A percentile compares a stretch with the other conserved stretches of the same genome.
These are phyloP conservation scores for Aquilaria sinensis DNA, from an alignment of 345 rosid genomes.

Conservation along the genomic window DNA sequence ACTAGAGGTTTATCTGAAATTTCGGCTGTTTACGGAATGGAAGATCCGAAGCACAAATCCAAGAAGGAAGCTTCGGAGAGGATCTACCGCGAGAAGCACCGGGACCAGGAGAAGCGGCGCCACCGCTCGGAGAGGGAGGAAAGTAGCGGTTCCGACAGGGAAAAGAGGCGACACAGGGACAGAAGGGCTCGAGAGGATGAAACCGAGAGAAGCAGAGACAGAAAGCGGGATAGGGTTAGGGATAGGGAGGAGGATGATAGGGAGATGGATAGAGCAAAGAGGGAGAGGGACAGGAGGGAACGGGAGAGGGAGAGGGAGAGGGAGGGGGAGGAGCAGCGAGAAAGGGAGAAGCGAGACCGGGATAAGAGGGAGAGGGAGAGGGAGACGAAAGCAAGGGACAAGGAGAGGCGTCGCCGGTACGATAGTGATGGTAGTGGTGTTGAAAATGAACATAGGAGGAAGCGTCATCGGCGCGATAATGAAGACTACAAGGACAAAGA, in stretches of 20 bases:
- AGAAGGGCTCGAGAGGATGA: slow-evolving; percentile 36
- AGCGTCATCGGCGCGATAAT: slow-evolving; percentile 52
- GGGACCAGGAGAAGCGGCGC: slow-evolving; percentile 17
- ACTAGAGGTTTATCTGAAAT: too few relatives aligned
- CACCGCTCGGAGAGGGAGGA: slow-evolving; percentile 13
- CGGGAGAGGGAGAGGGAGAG: slow-evolving; percentile 18
- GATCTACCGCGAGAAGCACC: slow-evolving; percentile 34
- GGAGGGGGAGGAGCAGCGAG: slow-evolving; percentile 1
- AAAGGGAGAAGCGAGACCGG: slow-evolving; percentile 20
- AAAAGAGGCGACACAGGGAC: slow-evolving; percentile 29
- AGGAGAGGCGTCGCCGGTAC: slow-evolving; percentile 49
- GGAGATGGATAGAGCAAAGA: slow-evolving; percentile 8
- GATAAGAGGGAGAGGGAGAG: slow-evolving; percentile 42
- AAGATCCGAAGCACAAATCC: too few relatives aligned
- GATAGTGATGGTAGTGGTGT: slow-evolving; percentile 58
- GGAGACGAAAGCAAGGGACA: slow-evolving; percentile 51
- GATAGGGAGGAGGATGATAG: slow-evolving; percentile 29
- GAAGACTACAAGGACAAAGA: slow-evolving; percentile 55
- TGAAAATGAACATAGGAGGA: slow-evolving; percentile 40
- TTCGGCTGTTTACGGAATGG: too few relatives aligned
- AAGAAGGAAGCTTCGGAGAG: slow-evolving; percentile 33
- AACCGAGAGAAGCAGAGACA: slow-evolving; percentile 29
- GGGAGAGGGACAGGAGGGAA: slow-evolving; percentile 23
- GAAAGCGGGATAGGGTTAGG: slow-evolving; percentile 32
- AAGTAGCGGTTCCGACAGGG: too few relatives aligned